Base-by-base conservation (phyloP, 2,329 filamentous ascomycete species). In the Exophiala alcalophila region DNA sequence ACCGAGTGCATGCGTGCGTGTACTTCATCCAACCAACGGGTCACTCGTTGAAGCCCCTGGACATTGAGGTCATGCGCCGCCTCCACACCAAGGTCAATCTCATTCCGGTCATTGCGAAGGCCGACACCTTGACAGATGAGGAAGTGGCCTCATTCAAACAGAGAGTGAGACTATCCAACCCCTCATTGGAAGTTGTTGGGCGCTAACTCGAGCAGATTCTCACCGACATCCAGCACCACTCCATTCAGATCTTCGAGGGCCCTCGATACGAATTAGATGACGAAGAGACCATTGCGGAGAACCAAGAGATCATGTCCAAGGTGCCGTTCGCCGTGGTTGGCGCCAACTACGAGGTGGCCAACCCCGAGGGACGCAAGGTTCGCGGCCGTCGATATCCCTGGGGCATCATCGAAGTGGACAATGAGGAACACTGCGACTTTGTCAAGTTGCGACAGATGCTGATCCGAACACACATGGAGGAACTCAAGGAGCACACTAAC, bases 401-500 rank as follows among this genome's bases (percentile, higher is more conserved):
- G 92, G 92, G 92, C 73, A 82, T 92, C 60, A 96, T 98, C 57
- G 92, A 98, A 72, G 92, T 98, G 53, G 92, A 98, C 72, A 98
- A 98, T 67, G 92, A 98, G 78, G 92, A 98, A 70, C 92, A 98
- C 77, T 98, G 92, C 65, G 92, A 98, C 73, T 98, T 98, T 58
- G 92, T 97, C 71, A 98, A 98, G 82, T 83, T 98, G 50, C 89
- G 92, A 69, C 92, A 98, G 72, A 98, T 98, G 92, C 82, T 98
- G 58, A 97, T 98, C 74, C 86, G 92, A 68, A 98, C 92, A 44
- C 92, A 98, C 79, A 98, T 98, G 92, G 92, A 98, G 69, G 92
- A 98, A 74, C 88, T 98, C 75, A 98, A 98, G 83, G 92, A 98
- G 77, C 88, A 98, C 77, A 98, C 92, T 69, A 98, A 97, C 83